phyloP scores from a whole-genome alignment of 106 monocot genomes.

The Platanthera guangdongensis region DNA sequence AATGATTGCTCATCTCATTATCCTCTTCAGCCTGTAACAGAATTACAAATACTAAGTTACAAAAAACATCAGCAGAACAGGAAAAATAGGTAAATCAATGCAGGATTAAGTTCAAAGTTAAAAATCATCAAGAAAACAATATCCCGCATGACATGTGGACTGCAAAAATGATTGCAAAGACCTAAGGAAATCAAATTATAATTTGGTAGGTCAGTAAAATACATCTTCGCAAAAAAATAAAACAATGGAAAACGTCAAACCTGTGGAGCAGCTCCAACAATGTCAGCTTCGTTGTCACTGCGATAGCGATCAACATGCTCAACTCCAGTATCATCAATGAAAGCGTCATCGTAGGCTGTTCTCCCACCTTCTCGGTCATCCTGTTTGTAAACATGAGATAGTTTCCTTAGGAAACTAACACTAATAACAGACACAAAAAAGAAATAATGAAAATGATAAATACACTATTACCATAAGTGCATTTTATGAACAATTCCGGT shows the following conservation, averaged over 20 bases:
- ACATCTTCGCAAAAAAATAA: neutral
- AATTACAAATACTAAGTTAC: neutral
- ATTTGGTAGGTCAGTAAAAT: neutral
- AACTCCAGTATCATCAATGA: slow-evolving; percentile 92
- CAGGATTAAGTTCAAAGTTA: neutral
- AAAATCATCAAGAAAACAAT: neutral
- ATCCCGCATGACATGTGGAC: neutral
- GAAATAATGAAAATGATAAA: neutral
- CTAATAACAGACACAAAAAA: neutral
- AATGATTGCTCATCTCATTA: slow-evolving; percentile 63
- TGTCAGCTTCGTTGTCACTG: slow-evolving; percentile 73
- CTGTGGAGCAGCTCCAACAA: slow-evolving; percentile 70
- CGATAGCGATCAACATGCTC: slow-evolving; percentile 62
- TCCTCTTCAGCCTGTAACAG: slow-evolving; percentile 81
- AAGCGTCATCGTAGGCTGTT: slow-evolving; percentile 80
- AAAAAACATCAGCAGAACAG: neutral
- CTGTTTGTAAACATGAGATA: slow-evolving; percentile 21
- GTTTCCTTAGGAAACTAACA: neutral
- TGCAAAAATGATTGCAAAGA: neutral
- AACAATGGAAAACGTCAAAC: slow-evolving; percentile 19
- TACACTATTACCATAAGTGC: neutral
- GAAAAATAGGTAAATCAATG: neutral
- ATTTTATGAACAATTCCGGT: neutral
- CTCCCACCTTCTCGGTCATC: slow-evolving; percentile 77
- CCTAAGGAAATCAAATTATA: neutral